Percentiles rank a stretch among this genome's conserved stretches.
These are phyloP conservation scores for Elsinoe australis DNA, from an alignment of 2,329 filamentous ascomycete species.

Conservation along the genomic window DNA sequence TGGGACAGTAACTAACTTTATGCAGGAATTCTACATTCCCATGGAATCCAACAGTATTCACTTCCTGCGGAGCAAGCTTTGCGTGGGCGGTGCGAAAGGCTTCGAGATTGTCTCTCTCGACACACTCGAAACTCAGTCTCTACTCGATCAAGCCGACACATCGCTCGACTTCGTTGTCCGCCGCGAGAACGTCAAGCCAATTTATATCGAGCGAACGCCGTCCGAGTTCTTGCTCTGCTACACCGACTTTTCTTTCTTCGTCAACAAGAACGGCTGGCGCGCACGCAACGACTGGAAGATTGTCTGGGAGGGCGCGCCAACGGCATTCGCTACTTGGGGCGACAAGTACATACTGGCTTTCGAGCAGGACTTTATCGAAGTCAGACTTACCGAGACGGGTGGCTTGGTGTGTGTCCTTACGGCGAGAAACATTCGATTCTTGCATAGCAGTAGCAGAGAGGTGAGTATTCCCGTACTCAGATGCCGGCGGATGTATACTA, in stretches of 20 bases:
- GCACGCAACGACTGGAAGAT: conserved; percentile 95
- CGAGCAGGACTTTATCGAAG: conserved; percentile 94
- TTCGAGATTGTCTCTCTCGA: conserved; percentile 96
- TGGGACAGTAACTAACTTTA: conserved; percentile 21
- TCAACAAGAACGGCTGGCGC: conserved; percentile 96
- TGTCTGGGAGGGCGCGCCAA: conserved; percentile 90
- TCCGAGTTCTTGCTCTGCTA: conserved; percentile 98
- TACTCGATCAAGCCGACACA: conserved; percentile 95
- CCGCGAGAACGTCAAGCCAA: conserved; percentile 87
- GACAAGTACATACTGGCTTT: conserved; percentile 91
- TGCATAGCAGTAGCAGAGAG: conserved; percentile 95
- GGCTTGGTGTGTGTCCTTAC: conserved; percentile 89
- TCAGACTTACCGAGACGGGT: conserved; percentile 88
- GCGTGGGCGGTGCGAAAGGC: conserved; percentile 87
- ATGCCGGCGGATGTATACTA: conserved; percentile 22
- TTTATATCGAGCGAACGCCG: conserved; percentile 94
- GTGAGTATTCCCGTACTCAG: no score
- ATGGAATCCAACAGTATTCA: conserved; percentile 97
- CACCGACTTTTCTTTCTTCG: conserved; percentile 97
- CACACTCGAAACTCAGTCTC: conserved; percentile 93
- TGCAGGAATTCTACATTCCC: conserved; percentile 92
- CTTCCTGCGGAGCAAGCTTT: conserved; percentile 93
- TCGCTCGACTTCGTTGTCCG: conserved; percentile 94
- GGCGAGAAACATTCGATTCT: conserved; percentile 92
- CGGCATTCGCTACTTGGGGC: conserved; percentile 87